Conservation (phyloP, 331 rosid genomes). For the Quercus tomentella region DNA sequence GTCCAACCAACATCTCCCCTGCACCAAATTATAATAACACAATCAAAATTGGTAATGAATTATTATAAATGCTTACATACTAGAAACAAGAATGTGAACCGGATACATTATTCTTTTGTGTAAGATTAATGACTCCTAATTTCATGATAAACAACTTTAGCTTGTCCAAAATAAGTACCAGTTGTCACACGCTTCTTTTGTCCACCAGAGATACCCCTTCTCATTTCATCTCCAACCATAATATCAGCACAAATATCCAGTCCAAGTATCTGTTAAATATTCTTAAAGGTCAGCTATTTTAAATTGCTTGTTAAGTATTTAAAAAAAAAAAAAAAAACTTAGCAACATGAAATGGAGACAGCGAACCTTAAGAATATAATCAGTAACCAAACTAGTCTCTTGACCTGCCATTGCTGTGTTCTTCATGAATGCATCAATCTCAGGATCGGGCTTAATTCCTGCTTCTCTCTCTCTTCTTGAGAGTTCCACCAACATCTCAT, state of each 20-base stretch:
- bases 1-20: conserved; percentile 71
- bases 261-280: conserved; percentile 15
- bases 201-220: conserved; percentile 63
- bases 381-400: conserved; percentile 64
- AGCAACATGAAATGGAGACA: neutral
- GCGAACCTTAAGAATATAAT: conserved; percentile 70
- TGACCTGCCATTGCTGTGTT: conserved; percentile 69
- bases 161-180: conserved; percentile 20
- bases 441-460: conserved; percentile 76
- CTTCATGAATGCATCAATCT: conserved; percentile 84
- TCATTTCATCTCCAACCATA: conserved; percentile 58
- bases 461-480: conserved; percentile 67
- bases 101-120: neutral
- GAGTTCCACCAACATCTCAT: conserved; percentile 61
- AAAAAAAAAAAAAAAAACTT: neutral
- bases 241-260: conserved; percentile 39
- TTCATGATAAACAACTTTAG: neutral
- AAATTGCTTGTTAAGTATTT: neutral
- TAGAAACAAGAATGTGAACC: neutral
- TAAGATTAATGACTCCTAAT: neutral
- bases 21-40: neutral
- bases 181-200: conserved; percentile 65
- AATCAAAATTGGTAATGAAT: neutral
- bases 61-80: neutral
- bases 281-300: neutral